Conservation (phyloP, 768 basidiomycete genomes). For the Suillus lakei region DNA sequence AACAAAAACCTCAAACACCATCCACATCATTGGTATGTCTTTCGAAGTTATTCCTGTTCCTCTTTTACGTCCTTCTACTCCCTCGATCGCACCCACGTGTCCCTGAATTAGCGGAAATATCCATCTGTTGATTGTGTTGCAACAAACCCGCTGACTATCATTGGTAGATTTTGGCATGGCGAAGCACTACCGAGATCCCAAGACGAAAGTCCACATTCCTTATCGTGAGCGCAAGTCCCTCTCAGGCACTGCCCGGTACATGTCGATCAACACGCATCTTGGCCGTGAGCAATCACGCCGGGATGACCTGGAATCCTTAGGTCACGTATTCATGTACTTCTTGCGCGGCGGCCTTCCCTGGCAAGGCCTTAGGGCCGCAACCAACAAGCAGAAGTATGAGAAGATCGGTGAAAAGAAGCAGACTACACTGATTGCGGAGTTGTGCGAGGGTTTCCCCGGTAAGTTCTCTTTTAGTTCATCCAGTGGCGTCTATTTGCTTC, state of each 20-base stretch:
- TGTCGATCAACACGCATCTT: constrained; percentile 99
- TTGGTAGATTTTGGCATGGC: constrained; percentile 96
- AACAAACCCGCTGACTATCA: constrained; percentile 8
- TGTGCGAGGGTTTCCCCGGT: constrained; percentile 97
- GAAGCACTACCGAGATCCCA: constrained; percentile 98
- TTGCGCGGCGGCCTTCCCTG: constrained; percentile 94
- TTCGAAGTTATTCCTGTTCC: constrained; percentile 3
- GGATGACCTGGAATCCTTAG: constrained; percentile 95
- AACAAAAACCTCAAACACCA: constrained; percentile 86
- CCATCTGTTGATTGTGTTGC: neutral
- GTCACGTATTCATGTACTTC: constrained; percentile 99
- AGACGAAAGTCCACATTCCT: constrained; percentile 97
- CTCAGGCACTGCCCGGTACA: constrained; percentile 96
- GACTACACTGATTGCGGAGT: constrained; percentile 85
- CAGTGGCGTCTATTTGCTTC: constrained; percentile 4
- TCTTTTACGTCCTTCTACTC: constrained; percentile 14
- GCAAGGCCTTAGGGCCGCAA: constrained; percentile 97
- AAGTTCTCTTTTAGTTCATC: constrained; percentile 28
- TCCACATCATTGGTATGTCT: constrained; percentile 83
- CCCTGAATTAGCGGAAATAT: neutral
- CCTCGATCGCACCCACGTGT: constrained; percentile 5
- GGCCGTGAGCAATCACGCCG: constrained; percentile 94
- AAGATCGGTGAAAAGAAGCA: constrained; percentile 99
- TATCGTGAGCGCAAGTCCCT: constrained; percentile 98
- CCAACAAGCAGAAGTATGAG: constrained; percentile 99